phyloP scores from a whole-genome alignment of 2,329 filamentous ascomycete genomes.

The Nemania sp. region DNA sequence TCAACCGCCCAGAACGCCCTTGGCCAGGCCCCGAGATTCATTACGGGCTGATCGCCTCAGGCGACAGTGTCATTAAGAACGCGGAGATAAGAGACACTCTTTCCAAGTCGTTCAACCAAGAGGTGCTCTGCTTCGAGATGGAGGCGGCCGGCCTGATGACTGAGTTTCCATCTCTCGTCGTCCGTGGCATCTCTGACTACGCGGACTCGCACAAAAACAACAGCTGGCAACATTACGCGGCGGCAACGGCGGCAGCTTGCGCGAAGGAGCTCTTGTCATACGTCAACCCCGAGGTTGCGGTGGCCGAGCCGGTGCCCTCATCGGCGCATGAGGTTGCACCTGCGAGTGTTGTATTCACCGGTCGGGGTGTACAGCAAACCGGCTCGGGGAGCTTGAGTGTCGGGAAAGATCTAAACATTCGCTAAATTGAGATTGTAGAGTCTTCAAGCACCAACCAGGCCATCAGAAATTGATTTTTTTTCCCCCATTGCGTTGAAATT shows the following conservation, averaged over 20 bases:
- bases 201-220: slow-evolving; percentile 12
- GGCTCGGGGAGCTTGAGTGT: neutral
- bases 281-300: neutral
- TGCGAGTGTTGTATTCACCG: neutral
- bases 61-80: slow-evolving; percentile 4
- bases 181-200: slow-evolving; percentile 15
- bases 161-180: neutral
- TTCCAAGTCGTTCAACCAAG: neutral
- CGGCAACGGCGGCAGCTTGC: slow-evolving; percentile 8
- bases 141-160: slow-evolving; percentile 15
- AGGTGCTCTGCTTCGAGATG: slow-evolving; percentile 18
- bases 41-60: slow-evolving; percentile 17
- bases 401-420: neutral
- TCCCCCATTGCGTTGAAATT: too few species aligned
- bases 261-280: slow-evolving; percentile 14
- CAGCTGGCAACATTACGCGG: slow-evolving; percentile 7
- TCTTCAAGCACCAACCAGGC: too few species aligned
- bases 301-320: neutral
- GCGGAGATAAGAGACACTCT: neutral
- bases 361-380: neutral
- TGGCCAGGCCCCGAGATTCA: slow-evolving; percentile 1
- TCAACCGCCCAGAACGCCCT: neutral
- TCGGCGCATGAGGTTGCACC: neutral
- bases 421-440: too few species aligned
- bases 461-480: too few species aligned